Conservation (phyloP, 2,329 filamentous ascomycete genomes). For the Fonsecaea pedrosoi region DNA sequence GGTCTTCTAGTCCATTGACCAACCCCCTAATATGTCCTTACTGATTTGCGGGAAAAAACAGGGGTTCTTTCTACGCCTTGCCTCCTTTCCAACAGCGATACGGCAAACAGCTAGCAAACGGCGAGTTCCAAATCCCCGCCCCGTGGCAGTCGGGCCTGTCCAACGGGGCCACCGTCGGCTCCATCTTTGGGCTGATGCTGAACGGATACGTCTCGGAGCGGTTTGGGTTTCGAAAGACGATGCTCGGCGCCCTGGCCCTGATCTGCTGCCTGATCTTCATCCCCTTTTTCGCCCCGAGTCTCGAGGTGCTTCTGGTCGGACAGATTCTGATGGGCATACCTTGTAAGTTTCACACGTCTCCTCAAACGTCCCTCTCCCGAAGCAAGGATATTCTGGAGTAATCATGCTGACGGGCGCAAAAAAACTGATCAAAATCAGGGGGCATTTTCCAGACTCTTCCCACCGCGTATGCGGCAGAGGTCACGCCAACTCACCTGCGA, state of each 20-base stretch:
- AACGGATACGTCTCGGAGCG: slow-evolving; percentile 42
- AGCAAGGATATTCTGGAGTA: no score
- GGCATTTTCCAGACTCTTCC: slow-evolving; percentile 45
- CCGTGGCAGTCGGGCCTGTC: slow-evolving; percentile 33
- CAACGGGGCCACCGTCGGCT: slow-evolving; percentile 41
- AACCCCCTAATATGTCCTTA: not conserved
- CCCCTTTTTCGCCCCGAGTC: slow-evolving; percentile 48
- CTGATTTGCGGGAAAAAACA: not conserved
- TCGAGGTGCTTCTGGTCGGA: slow-evolving; percentile 44
- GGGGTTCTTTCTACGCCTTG: slow-evolving; percentile 73
- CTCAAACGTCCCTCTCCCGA: not conserved
- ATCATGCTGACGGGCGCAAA: not conserved
- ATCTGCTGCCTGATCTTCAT: slow-evolving; percentile 45
- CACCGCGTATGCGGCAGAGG: slow-evolving; percentile 47
- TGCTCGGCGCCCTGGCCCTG: slow-evolving; percentile 36
- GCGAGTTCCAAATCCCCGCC: slow-evolving; percentile 14
- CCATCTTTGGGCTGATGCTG: slow-evolving; percentile 43
- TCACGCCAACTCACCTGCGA: slow-evolving; percentile 44
- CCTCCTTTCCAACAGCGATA: slow-evolving; percentile 50
- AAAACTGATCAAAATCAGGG: slow-evolving; percentile 18
- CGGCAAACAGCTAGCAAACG: slow-evolving; percentile 15
- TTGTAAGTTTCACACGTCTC: slow-evolving; percentile 28
- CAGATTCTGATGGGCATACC: slow-evolving; percentile 43
- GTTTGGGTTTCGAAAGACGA: slow-evolving; percentile 46
- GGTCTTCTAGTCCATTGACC: not conserved